Base-by-base conservation (phyloP, 495 filamentous ascomycete species). In the Penicillium cinerascens region DNA sequence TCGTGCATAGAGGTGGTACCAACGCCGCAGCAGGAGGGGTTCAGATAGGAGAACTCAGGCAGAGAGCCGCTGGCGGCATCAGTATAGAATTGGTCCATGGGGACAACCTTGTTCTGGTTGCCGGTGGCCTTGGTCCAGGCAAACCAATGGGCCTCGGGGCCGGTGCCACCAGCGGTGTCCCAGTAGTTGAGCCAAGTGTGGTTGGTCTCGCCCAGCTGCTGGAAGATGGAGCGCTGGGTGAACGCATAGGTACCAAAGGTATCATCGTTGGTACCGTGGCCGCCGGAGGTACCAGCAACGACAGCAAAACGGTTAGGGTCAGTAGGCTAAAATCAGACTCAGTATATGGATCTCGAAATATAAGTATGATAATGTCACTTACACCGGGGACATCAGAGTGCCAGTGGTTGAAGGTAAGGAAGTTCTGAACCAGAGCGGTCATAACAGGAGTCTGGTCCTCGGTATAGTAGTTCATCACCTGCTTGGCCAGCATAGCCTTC, bases 151-250 rank as follows among this genome's bases (percentile, higher is more conserved):
- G 68, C 58, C 22, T 75, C 71, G 3, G 53, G 59, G 42, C 49
- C 66, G 48, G 72, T 71, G 54, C 36, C 36, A 16, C 36, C 36
- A 38, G 36, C 36, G 16, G 36, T n/a, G 15, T 38, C 36, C 15
- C 71, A 69, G 67, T 79, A 79, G 70, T 81, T 79, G 48, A 66
- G 61, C 78, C 77, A 81, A 10, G 66, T 63, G 53, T 71, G 66
- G 57, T 58, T 56, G 17, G 64, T 69, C 49, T 77, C 71, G 22
- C 57, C 61, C 18, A 76, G 61, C 25, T 73, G 67, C 56, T 81
- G 68, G 69, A 81, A 81, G 55, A 79, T 75, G 23, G 64, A 69
- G 27, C 64, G 65, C 46, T 75, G 70, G 21, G 63, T 64, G 18
- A 79, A 54, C 13, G 61, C 70, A 48, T 69, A 63, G 6, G 51